A percentile compares a stretch with the other conserved stretches of the same genome.
Conservation (phyloP, 2,329 filamentous ascomycete species). For the Teratosphaeriaceae sp. region DNA sequence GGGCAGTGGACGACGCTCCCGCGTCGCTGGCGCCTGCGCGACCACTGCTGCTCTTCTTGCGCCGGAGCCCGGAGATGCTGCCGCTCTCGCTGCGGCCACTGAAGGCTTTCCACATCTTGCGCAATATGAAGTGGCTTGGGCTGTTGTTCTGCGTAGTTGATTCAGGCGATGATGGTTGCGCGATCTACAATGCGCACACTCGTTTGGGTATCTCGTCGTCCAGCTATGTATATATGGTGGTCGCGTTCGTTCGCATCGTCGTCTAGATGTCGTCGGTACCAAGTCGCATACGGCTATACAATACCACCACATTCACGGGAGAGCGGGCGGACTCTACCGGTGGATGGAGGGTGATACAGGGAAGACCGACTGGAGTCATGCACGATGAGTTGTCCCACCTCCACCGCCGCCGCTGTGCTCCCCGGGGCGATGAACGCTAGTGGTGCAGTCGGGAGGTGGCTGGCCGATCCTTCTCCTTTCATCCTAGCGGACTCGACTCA, state of each 20-base stretch:
- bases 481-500: too few species aligned
- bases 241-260: neutral
- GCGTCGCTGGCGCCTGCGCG: conserved; percentile 18
- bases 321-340: too few species aligned
- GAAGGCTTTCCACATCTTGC: conserved; percentile 29
- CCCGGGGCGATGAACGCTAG: too few species aligned
- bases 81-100: conserved; percentile 27
- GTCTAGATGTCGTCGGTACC: neutral
- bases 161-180: neutral
- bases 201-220: neutral
- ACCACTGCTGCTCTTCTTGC: conserved; percentile 21
- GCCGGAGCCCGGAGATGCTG: conserved; percentile 13
- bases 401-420: too few species aligned
- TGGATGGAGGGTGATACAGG: too few species aligned
- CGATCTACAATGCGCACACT: neutral
- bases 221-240: neutral
- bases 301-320: too few species aligned
- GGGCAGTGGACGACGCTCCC: conserved; percentile 17
- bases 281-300: neutral
- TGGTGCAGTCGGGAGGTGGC: too few species aligned
- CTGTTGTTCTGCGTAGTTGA: neutral
- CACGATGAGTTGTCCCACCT: too few species aligned
- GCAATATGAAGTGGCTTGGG: neutral
- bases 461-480: too few species aligned
- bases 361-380: too few species aligned